Conservation (phyloP, 306 rosid genomes). For the Parietaria judaica region DNA sequence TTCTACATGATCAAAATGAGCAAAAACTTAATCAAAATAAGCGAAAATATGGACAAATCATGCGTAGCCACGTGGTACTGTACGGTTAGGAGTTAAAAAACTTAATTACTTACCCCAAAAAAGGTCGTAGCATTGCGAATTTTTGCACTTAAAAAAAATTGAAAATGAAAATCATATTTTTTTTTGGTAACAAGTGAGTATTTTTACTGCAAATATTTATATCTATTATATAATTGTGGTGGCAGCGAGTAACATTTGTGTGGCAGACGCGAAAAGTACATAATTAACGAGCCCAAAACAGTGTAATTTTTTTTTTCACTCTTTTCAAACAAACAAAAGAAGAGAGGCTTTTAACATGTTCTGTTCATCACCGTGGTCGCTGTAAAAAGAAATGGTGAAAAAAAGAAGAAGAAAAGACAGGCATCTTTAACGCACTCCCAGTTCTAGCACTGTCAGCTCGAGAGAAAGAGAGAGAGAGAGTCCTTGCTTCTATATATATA, state of each 20-base stretch:
- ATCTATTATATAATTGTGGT: slow-evolving; percentile 37
- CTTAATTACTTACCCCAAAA: too few species aligned
- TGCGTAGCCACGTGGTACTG: too few species aligned
- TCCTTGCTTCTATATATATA: slow-evolving; percentile 17
- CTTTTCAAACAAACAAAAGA: neutral
- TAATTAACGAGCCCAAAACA: slow-evolving; percentile 22
- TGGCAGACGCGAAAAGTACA: slow-evolving; percentile 57
- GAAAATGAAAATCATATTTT: too few species aligned
- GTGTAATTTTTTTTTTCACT: slow-evolving; percentile 16
- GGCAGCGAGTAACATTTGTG: slow-evolving; percentile 47
- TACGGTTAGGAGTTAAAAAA: too few species aligned
- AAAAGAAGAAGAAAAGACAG: slow-evolving; percentile 38
- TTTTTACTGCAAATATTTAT: too few species aligned
- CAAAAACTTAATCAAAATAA: too few species aligned
- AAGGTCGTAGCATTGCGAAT: too few species aligned
- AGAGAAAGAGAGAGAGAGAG: too few species aligned
- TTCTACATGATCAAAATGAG: too few species aligned
- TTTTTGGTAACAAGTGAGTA: too few species aligned
- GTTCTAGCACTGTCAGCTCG: slow-evolving; percentile 72
- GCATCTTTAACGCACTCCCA: slow-evolving; percentile 73
- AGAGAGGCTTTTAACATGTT: slow-evolving; percentile 28
- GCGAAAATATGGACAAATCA: too few species aligned
- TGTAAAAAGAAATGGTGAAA: slow-evolving; percentile 31
- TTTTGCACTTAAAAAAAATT: too few species aligned
- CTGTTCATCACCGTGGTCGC: slow-evolving; percentile 29